phyloP scores from a whole-genome alignment of 202 grass and related monocot species.

The Alloteropsis angusta region DNA sequence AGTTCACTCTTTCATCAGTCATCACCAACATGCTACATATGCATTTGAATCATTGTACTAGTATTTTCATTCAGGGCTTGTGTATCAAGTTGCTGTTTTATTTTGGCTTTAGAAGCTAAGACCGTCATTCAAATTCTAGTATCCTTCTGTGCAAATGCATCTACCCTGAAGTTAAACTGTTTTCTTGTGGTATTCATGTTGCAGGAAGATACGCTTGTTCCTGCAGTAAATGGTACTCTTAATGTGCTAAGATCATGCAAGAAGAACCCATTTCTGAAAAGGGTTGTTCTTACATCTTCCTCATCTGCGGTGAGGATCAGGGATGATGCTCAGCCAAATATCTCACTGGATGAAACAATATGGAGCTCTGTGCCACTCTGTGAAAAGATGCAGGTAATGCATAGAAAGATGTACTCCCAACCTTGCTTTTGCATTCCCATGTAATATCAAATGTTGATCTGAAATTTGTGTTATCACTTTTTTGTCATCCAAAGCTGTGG shows the following conservation, averaged over 20 bases:
- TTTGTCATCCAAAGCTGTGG: constrained; percentile 42
- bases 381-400: constrained; percentile 40
- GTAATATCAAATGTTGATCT: background rate
- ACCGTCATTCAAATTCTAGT: background rate
- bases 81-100: background rate
- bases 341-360: constrained; percentile 50
- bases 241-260: constrained; percentile 82
- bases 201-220: constrained; percentile 61
- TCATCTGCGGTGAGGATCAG: constrained; percentile 64
- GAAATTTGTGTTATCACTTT: background rate
- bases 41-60: background rate
- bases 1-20: background rate
- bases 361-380: constrained; percentile 65
- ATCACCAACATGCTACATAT: background rate
- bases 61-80: background rate
- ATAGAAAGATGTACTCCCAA: background rate
- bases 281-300: constrained; percentile 86
- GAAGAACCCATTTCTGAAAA: constrained; percentile 61
- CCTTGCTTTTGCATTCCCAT: background rate
- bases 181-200: background rate
- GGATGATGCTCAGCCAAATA: constrained; percentile 46
- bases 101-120: background rate
- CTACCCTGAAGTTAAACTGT: background rate
- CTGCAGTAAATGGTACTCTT: constrained; percentile 67
- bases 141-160: constrained; percentile 1